A percentile compares a stretch with the other conserved stretches of the same genome.
Evolutionary conservation across 202 grass and related monocot species (phyloP).

Genomic region (Eragrostis tef): DNA sequence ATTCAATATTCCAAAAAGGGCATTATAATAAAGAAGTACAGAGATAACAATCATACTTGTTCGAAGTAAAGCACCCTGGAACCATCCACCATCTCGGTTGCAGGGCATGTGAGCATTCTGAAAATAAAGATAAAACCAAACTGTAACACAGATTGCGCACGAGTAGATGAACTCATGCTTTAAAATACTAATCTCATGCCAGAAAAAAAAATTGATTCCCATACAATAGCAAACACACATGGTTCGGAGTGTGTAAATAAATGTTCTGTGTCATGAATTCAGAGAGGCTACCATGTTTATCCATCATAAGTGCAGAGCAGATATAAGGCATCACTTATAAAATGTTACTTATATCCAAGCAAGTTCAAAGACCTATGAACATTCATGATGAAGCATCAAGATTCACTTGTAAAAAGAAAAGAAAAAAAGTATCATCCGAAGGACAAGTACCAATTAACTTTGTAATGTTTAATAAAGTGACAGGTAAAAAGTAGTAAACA

Average conservation of each 20-base stretch:
- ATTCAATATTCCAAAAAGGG: slow-evolving; percentile 24
- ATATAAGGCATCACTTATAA: background rate
- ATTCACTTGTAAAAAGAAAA: background rate
- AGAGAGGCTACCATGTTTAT: background rate
- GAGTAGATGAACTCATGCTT: background rate
- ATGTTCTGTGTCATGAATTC: slow-evolving; percentile 8
- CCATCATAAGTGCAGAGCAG: background rate
- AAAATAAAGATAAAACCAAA: slow-evolving; percentile 39
- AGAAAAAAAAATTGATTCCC: background rate
- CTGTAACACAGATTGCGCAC: slow-evolving; percentile 4
- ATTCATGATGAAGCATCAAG: background rate
- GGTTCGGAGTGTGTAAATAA: slow-evolving; percentile 1
- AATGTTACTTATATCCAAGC: slow-evolving; percentile 2
- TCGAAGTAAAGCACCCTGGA: slow-evolving; percentile 96
- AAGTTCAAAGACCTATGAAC: background rate
- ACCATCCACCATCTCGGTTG: slow-evolving; percentile 96
- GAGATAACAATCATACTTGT: slow-evolving; percentile 54
- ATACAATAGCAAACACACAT: background rate
- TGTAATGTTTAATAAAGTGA: background rate
- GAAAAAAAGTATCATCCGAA: slow-evolving; percentile 1
- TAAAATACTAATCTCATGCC: slow-evolving; percentile 14
- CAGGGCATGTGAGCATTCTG: slow-evolving; percentile 91
- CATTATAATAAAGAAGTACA: background rate
- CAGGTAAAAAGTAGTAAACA: background rate
- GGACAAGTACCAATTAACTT: slow-evolving; percentile 8